A percentile compares a stretch with the other conserved stretches of the same genome.
phyloP scores from a whole-genome alignment of 2,329 filamentous ascomycete species.

The Penicillium sp. region DNA sequence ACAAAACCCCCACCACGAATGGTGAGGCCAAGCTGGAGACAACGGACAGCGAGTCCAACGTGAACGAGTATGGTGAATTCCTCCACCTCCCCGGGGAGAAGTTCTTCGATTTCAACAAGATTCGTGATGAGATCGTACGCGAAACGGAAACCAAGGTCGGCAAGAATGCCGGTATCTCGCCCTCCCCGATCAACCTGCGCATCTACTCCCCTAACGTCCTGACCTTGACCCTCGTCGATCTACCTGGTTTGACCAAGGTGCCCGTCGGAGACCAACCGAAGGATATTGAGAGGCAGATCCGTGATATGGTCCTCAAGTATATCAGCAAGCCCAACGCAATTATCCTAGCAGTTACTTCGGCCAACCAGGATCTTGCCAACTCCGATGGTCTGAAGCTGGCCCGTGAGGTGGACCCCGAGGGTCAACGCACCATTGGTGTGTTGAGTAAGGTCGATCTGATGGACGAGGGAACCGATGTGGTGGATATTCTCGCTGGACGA shows the following conservation, averaged over 20 bases:
- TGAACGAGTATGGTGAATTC: constrained; percentile 98
- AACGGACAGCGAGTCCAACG: constrained; percentile 82
- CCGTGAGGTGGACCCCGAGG: constrained; percentile 93
- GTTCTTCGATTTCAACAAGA: constrained; percentile 97
- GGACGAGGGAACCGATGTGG: constrained; percentile 97
- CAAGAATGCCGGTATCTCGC: constrained; percentile 92
- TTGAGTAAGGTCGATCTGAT: constrained; percentile 98
- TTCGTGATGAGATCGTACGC: constrained; percentile 92
- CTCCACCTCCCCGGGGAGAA: constrained; percentile 96
- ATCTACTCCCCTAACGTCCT: constrained; percentile 99
- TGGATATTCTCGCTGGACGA: constrained; percentile 95
- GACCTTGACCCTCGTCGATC: constrained; percentile 91
- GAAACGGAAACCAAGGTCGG: constrained; percentile 97
- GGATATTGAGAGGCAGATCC: constrained; percentile 95
- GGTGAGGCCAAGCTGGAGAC: constrained; percentile 65
- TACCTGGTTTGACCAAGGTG: constrained; percentile 94
- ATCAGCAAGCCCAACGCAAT: constrained; percentile 99
- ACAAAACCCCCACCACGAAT: constrained; percentile 70
- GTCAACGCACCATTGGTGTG: constrained; percentile 96
- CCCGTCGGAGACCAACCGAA: constrained; percentile 93
- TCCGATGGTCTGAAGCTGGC: constrained; percentile 96
- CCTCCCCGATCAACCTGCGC: constrained; percentile 92
- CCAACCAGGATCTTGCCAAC: constrained; percentile 97
- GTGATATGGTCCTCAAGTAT: constrained; percentile 97
- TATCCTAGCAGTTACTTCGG: constrained; percentile 91